Conservation (phyloP, 257 asterid species). For the Petunia secreta region DNA sequence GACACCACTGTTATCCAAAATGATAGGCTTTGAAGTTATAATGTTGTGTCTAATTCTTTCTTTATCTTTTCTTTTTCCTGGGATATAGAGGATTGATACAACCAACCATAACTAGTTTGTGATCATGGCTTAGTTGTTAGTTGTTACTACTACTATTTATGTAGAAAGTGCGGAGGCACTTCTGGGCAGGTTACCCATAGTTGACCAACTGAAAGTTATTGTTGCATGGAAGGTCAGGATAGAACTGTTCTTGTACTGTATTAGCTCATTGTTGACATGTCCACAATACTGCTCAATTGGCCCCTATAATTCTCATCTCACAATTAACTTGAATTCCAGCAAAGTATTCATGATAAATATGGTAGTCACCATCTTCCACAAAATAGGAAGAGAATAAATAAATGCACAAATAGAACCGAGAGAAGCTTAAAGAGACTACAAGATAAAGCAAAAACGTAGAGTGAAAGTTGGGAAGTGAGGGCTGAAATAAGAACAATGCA, state of each 20-base stretch:
- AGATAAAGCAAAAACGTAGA: constrained; percentile 11
- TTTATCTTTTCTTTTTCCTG: too few relatives aligned
- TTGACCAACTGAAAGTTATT: not conserved
- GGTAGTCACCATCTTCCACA: not conserved
- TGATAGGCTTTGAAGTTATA: too few relatives aligned
- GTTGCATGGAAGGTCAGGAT: not conserved
- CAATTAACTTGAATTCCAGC: not conserved
- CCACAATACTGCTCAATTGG: not conserved
- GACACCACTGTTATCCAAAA: not conserved
- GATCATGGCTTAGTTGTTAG: not conserved
- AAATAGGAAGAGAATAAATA: constrained; percentile 3
- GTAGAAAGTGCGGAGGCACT: not conserved
- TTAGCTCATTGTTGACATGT: not conserved
- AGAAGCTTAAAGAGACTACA: constrained; percentile 20
- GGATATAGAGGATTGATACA: not conserved
- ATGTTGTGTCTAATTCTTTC: too few relatives aligned
- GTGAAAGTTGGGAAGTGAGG: not conserved
- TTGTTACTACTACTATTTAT: too few relatives aligned
- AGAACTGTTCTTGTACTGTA: not conserved
- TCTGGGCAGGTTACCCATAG: not conserved
- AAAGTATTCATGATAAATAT: not conserved
- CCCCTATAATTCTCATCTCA: not conserved
- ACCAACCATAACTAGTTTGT: not conserved
- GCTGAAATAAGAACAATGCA: not conserved
- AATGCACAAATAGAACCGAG: not conserved